phyloP scores from a whole-genome alignment of 305 asterid species.

The Coffea humblotiana region DNA sequence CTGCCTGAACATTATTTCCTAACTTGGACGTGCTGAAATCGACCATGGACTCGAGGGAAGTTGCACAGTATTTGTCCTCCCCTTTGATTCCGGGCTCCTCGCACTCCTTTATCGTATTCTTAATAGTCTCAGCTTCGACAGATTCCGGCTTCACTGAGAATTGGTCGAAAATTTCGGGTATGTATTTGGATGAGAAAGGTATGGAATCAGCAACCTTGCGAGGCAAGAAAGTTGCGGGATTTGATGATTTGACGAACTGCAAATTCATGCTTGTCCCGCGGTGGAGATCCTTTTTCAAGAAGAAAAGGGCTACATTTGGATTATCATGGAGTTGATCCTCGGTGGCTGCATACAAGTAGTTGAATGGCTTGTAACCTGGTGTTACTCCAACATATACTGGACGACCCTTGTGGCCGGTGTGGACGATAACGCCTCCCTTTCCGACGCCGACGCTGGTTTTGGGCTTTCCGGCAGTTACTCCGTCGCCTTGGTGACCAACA shows the following conservation, averaged over 20 bases:
- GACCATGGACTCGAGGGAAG: conserved; percentile 71
- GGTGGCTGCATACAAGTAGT: conserved; percentile 53
- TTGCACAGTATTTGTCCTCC: conserved; percentile 62
- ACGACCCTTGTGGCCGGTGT: conserved; percentile 39
- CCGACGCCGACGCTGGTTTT: conserved; percentile 55
- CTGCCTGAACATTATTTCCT: conserved; percentile 21
- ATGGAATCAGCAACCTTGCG: conserved; percentile 51
- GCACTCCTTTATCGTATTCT: conserved; percentile 49
- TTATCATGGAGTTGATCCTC: conserved; percentile 64
- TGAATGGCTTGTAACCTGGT: conserved; percentile 37
- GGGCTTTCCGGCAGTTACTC: conserved; percentile 42
- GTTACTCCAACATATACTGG: conserved; percentile 52
- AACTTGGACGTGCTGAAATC: conserved; percentile 55
- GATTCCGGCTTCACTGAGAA: conserved; percentile 48
- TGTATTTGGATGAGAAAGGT: conserved; percentile 54
- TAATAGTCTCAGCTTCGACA: conserved; percentile 38
- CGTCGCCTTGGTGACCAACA: conserved; percentile 45
- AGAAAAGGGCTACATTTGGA: conserved; percentile 68
- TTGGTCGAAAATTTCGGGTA: conserved; percentile 38
- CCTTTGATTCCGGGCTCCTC: conserved; percentile 44
- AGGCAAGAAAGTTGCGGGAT: conserved; percentile 40
- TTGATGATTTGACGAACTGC: conserved; percentile 33
- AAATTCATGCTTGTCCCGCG: conserved; percentile 48
- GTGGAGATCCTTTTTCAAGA: conserved; percentile 46
- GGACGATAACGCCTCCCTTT: conserved; percentile 55